Conservation (phyloP, 2,329 filamentous ascomycete genomes). For the Diaporthe helianthi region DNA sequence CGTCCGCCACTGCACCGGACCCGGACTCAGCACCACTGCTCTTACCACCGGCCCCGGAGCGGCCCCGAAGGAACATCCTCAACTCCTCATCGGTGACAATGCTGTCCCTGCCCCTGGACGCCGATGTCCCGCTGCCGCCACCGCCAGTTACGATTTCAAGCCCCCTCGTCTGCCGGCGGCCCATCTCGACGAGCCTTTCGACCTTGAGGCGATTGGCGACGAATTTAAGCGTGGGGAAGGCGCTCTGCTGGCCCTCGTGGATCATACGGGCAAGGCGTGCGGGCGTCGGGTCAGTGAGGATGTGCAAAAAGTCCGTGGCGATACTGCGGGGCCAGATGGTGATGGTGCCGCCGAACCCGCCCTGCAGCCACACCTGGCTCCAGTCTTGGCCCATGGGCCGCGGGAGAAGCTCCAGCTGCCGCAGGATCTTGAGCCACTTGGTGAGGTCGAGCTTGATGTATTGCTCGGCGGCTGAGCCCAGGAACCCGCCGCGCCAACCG, state of each 20-base stretch:
- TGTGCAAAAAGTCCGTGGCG: conserved; percentile 81
- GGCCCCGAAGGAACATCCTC: conserved; percentile 43
- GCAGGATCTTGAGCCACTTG: conserved; percentile 96
- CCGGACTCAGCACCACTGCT: not conserved
- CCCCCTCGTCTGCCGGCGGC: conserved; percentile 60
- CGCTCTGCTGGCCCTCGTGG: conserved; percentile 84
- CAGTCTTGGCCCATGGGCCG: conserved; percentile 93
- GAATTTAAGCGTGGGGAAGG: conserved; percentile 92
- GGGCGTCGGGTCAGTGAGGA: conserved; percentile 82
- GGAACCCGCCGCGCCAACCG: conserved; percentile 94
- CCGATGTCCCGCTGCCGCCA: conserved; percentile 41
- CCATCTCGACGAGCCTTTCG: conserved; percentile 72
- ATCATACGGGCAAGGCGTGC: conserved; percentile 85
- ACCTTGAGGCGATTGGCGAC: conserved; percentile 85
- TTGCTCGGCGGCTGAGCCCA: conserved; percentile 90
- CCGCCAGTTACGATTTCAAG: conserved; percentile 39
- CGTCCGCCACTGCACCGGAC: not conserved
- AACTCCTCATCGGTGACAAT: conserved; percentile 69
- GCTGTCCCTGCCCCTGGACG: conserved; percentile 61
- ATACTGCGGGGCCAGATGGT: conserved; percentile 93
- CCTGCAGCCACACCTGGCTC: conserved; percentile 95
- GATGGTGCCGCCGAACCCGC: conserved; percentile 85
- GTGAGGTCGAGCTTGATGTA: conserved; percentile 96
- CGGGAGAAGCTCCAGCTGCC: conserved; percentile 89
- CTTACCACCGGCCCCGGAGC: not conserved